Percentiles rank a stretch among this genome's conserved stretches.
These are phyloP conservation scores for Naganishia cerealis DNA, from an alignment of 1,284 basidiomycete genomes.

Conservation along the genomic window DNA sequence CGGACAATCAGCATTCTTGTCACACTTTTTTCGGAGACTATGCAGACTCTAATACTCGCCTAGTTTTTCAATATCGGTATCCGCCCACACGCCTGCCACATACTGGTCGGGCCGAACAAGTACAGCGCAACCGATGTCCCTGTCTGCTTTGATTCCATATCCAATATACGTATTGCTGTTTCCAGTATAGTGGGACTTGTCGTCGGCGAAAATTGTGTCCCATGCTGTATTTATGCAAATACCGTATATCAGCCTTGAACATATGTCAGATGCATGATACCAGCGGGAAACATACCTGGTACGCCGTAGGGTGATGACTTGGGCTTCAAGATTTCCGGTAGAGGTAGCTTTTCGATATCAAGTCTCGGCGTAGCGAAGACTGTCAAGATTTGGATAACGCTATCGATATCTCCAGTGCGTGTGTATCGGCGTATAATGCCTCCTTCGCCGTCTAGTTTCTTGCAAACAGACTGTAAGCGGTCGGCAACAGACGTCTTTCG, in stretches of 20 bases:
- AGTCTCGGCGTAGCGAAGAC: conserved; percentile 36
- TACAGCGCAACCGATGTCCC: conserved; percentile 46
- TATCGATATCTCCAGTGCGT: conserved; percentile 40
- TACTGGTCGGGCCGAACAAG: conserved; percentile 51
- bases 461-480: conserved; percentile 57
- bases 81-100: conserved; percentile 38
- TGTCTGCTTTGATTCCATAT: conserved; percentile 45
- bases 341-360: conserved; percentile 32
- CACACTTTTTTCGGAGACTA: not conserved
- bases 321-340: conserved; percentile 36
- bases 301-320: conserved; percentile 33
- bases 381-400: conserved; percentile 37
- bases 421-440: conserved; percentile 47
- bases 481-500: conserved; percentile 53
- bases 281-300: conserved; percentile 9
- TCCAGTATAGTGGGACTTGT: conserved; percentile 45
- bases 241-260: conserved; percentile 1
- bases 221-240: conserved; percentile 23
- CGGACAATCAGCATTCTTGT: conserved; percentile 10
- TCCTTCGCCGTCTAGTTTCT: conserved; percentile 54
- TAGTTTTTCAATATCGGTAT: conserved; percentile 20
- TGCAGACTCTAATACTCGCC: not conserved
- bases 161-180: conserved; percentile 50
- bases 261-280: not conserved
- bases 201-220: conserved; percentile 44